Evolutionary conservation across 2,329 filamentous ascomycete species (phyloP), one percentile per base, ranked within the genome.

Genomic region (Gnomoniopsis sp.): DNA sequence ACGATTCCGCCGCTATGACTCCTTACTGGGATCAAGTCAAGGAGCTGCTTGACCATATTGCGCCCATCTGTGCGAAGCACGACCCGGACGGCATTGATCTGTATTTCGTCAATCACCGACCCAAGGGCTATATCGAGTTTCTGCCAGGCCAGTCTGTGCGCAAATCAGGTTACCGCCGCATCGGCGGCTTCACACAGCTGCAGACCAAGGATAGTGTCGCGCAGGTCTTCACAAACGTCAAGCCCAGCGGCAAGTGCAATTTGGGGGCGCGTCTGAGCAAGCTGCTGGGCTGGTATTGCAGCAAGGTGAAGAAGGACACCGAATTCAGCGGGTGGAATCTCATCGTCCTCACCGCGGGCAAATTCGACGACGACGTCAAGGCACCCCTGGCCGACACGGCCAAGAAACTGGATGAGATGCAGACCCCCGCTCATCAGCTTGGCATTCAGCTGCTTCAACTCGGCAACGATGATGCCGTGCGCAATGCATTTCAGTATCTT

Each of bases 81-180:
- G 93, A 97, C 70, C 75, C 78, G 0, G 90, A 97, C 72, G 93
- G 93, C 22, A 87, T 97, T 65, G 93, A 98, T 69, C 78, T 98
- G 63, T 91, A 90, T 80, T 98, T 98, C 73, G 79, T 98, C 41
- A 97, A 98, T 75, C 82, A 89, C 69, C 68, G 71, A 47, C 77
- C 75, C 62, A 71, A 61, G 7, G 68, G 74, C 36, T 58, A 60
- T 0, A 75, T 79, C 19, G 66, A 69, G 3, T 58, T 59, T 10
- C 46, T 49, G 3, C 66, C 68, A 11, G 71, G 70, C 30, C 72
- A 77, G 53, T 73, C 77, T 1, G 72, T 74, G 0, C 74, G 78
- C 0, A 66, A 66, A 53, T 67, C 66, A 2, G 84, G 83, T 3
- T 93, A 90, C 74, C 79, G 79, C 64, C 85, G 88, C 60, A 80